phyloP scores from a whole-genome alignment of 108 stramenopile species.

The Nitzschia putrida region DNA sequence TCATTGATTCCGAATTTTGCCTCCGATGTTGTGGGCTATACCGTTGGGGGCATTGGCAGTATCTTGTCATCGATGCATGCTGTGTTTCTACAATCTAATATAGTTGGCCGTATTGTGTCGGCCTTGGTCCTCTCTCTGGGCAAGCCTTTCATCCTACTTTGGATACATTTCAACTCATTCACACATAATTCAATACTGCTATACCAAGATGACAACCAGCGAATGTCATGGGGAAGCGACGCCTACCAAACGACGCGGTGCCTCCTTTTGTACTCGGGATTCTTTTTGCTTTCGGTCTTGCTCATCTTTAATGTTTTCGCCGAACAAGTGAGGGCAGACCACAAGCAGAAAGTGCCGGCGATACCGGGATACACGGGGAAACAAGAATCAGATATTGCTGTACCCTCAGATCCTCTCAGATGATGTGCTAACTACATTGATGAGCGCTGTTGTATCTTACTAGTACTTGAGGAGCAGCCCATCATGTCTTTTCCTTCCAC shows the following conservation, averaged over 20 bases:
- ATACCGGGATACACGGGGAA: too few species aligned
- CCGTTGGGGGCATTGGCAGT: neutral
- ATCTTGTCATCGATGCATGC: neutral
- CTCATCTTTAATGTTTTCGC: conserved; percentile 38
- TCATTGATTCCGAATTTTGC: neutral
- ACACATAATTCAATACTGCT: neutral
- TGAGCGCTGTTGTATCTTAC: too few species aligned
- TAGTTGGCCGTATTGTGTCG: conserved; percentile 11
- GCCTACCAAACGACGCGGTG: conserved; percentile 34
- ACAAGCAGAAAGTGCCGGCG: too few species aligned
- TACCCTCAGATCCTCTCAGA: too few species aligned
- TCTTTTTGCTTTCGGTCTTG: conserved; percentile 41
- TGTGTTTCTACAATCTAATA: conserved; percentile 26
- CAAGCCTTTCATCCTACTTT: neutral
- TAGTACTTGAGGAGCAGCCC: too few species aligned
- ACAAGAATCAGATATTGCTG: too few species aligned
- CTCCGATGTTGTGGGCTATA: neutral
- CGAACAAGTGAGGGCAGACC: neutral
- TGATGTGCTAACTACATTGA: too few species aligned
- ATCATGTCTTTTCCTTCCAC: too few species aligned
- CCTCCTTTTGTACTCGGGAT: conserved; percentile 40
- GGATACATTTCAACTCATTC: neutral
- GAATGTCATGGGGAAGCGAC: conserved; percentile 38
- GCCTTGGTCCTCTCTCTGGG: neutral
- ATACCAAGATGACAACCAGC: conserved; percentile 8